Evolutionary conservation across 345 rosid genomes (phyloP).

Genomic region (Linum trigynum): DNA sequence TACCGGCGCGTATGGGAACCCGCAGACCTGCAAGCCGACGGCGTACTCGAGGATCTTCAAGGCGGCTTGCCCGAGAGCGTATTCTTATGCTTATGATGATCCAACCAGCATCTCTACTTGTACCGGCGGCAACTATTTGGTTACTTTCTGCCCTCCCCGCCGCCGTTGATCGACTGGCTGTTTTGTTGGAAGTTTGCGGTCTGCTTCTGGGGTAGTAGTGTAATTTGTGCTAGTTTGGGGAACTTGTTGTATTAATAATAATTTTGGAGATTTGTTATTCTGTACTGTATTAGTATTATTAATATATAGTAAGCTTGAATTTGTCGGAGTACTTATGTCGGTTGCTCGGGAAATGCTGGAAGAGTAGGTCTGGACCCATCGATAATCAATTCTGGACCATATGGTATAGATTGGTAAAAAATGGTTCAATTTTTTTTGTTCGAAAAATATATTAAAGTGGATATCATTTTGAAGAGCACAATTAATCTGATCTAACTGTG

Average conservation of each 20-base stretch:
- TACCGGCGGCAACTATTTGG: constrained; percentile 53
- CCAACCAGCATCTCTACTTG: constrained; percentile 89
- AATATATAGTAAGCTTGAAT: too few species aligned
- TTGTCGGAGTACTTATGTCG: too few species aligned
- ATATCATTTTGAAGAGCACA: too few species aligned
- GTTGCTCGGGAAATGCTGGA: too few species aligned
- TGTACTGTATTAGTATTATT: too few species aligned
- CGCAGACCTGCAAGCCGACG: constrained; percentile 77
- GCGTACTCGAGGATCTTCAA: constrained; percentile 84
- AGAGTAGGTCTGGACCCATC: too few species aligned
- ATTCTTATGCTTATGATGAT: constrained; percentile 88
- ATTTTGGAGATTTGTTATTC: too few species aligned
- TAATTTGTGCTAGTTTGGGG: not conserved
- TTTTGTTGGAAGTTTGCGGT: not conserved
- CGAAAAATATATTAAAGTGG: too few species aligned
- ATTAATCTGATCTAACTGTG: too few species aligned
- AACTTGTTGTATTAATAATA: not conserved
- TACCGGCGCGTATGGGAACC: constrained; percentile 69
- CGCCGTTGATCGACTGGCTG: not conserved
- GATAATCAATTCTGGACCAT: too few species aligned
- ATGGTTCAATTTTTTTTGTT: too few species aligned
- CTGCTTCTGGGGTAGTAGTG: not conserved
- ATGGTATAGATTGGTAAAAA: too few species aligned
- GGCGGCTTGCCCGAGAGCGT: constrained; percentile 87
- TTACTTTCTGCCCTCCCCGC: constrained; percentile 68